phyloP scores from a whole-genome alignment of 2,329 filamentous ascomycete genomes.

The Microsporum audouinii region DNA sequence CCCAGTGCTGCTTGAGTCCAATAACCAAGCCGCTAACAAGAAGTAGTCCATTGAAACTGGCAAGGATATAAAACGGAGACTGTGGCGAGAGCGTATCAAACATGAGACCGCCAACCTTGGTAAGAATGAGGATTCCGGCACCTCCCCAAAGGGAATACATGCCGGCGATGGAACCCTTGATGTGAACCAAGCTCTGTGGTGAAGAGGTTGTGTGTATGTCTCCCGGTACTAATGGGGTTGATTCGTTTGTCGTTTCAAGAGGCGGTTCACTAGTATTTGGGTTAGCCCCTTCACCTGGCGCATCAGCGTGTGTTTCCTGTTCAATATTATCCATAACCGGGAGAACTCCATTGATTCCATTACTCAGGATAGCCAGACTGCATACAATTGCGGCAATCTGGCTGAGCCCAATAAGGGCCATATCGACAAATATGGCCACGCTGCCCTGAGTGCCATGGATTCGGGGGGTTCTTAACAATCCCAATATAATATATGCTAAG shows the following conservation, averaged over 20 bases:
- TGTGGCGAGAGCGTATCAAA: slow-evolving; percentile 67
- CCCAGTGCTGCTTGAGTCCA: slow-evolving; percentile 6
- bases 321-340: neutral
- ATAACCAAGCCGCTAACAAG: slow-evolving; percentile 33
- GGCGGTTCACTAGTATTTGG: neutral
- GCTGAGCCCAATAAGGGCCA: slow-evolving; percentile 72
- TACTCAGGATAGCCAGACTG: slow-evolving; percentile 76
- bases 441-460: slow-evolving; percentile 57
- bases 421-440: slow-evolving; percentile 60
- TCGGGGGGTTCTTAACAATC: slow-evolving; percentile 65
- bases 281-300: neutral
- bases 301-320: neutral
- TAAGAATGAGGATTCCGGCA: slow-evolving; percentile 77
- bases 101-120: slow-evolving; percentile 75
- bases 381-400: slow-evolving; percentile 97
- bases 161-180: slow-evolving; percentile 91
- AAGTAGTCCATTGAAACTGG: slow-evolving; percentile 67
- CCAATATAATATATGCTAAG: slow-evolving; percentile 65
- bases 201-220: neutral
- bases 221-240: slow-evolving; percentile 23
- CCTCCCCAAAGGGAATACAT: slow-evolving; percentile 88
- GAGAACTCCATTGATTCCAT: slow-evolving; percentile 53
- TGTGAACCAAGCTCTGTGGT: slow-evolving; percentile 35
- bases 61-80: slow-evolving; percentile 91
- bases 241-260: slow-evolving; percentile 14